A percentile compares a stretch with the other conserved stretches of the same genome.
phyloP scores from a whole-genome alignment of 805 yeast species.

The Candida endomychidarum region DNA sequence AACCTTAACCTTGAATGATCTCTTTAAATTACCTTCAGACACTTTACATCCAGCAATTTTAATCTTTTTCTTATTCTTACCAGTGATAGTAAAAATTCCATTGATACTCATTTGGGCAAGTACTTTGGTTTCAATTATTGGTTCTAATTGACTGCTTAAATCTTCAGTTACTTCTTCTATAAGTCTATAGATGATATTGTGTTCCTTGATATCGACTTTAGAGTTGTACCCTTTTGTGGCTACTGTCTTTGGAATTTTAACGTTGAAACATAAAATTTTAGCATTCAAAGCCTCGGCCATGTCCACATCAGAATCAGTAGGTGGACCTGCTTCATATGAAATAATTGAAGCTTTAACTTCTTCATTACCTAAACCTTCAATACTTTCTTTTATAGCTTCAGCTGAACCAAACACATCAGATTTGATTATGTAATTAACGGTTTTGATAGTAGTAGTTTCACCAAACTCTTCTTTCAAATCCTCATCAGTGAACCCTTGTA shows the following conservation, averaged over 20 bases:
- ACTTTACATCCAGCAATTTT: constrained; percentile 90
- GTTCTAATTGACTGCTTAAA: constrained; percentile 59
- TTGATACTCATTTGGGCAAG: constrained; percentile 67
- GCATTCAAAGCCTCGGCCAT: constrained; percentile 52
- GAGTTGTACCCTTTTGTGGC: constrained; percentile 54
- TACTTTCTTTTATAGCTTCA: constrained; percentile 86
- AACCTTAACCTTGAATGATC: constrained; percentile 59
- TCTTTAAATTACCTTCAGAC: constrained; percentile 60
- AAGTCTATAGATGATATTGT: constrained; percentile 82
- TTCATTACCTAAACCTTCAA: constrained; percentile 80
- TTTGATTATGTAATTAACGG: constrained; percentile 66
- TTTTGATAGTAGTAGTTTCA: constrained; percentile 20
- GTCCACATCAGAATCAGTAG: constrained; percentile 48
- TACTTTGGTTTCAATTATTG: constrained; percentile 64
- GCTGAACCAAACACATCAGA: constrained; percentile 95
- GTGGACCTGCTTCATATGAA: constrained; percentile 75
- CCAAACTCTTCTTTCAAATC: constrained; percentile 35
- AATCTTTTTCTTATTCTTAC: constrained; percentile 50
- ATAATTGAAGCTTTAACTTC: constrained; percentile 74
- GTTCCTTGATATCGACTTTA: constrained; percentile 59
- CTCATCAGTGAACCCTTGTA: constrained; percentile 57
- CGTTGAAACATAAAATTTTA: constrained; percentile 74
- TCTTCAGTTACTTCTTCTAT: constrained; percentile 78
- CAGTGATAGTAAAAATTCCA: constrained; percentile 68
- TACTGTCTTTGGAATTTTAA: constrained; percentile 64